Percentiles rank a stretch among this genome's conserved stretches.
phyloP scores from a whole-genome alignment of 805 yeast species.

The Suhomyces faveliae region DNA sequence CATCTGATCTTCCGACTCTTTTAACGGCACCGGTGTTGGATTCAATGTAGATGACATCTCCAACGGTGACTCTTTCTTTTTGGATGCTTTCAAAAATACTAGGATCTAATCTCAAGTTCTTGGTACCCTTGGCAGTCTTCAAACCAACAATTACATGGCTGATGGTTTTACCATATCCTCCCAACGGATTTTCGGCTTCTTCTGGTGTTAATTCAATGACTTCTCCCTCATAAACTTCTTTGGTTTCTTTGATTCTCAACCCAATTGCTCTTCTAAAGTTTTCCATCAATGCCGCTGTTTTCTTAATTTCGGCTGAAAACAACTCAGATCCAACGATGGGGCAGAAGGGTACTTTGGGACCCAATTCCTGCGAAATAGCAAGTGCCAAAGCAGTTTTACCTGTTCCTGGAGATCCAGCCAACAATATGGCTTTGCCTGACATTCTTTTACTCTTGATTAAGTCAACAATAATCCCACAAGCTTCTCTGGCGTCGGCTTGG shows the following conservation, averaged over 20 bases:
- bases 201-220: conserved; percentile 94
- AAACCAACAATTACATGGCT: conserved; percentile 92
- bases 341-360: conserved; percentile 96
- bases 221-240: conserved; percentile 97
- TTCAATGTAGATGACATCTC: conserved; percentile 96
- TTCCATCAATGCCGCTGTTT: conserved; percentile 95
- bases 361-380: conserved; percentile 93
- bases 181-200: conserved; percentile 94
- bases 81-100: conserved; percentile 90
- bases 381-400: conserved; percentile 97
- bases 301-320: conserved; percentile 93
- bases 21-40: conserved; percentile 97
- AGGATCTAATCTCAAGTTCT: conserved; percentile 85
- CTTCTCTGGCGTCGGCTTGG: conserved; percentile 75
- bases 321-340: conserved; percentile 95
- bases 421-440: conserved; percentile 92
- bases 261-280: conserved; percentile 96
- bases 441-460: conserved; percentile 87
- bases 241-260: conserved; percentile 90
- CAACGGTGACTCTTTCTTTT: conserved; percentile 90
- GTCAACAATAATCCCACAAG: conserved; percentile 93
- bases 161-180: conserved; percentile 97
- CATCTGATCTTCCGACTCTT: conserved; percentile 97
- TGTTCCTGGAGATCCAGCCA: conserved; percentile 98
- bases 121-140: conserved; percentile 89